A percentile compares a stretch with the other conserved stretches of the same genome.
These are phyloP conservation scores for Hypoxylon sp. DNA, from an alignment of 2,329 filamentous ascomycete genomes.

Conservation along the genomic window DNA sequence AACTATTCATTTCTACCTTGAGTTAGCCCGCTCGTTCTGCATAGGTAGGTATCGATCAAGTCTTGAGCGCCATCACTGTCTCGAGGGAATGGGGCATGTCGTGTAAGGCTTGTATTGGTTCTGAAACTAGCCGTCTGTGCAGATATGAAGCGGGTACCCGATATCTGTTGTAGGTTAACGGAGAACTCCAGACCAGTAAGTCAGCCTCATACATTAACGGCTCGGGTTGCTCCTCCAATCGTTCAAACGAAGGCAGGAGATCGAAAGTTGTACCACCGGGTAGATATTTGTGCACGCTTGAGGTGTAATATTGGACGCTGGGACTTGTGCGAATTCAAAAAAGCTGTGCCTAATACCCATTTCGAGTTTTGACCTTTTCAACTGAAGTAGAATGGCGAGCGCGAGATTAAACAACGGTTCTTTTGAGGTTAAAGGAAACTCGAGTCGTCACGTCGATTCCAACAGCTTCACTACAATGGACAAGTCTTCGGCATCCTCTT, in stretches of 20 bases:
- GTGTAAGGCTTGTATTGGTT: constrained; percentile 41
- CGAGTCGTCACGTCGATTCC: constrained; percentile 28
- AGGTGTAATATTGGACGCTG: constrained; percentile 2
- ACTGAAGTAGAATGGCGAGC: constrained; percentile 34
- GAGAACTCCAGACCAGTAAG: constrained; percentile 7
- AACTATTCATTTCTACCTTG: constrained; percentile 1
- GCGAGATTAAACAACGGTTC: constrained; percentile 33
- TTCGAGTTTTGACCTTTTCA: neutral
- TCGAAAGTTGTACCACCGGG: constrained; percentile 16
- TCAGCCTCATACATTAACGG: neutral
- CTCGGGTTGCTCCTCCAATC: neutral
- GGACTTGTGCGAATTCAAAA: neutral
- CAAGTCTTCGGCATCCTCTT: constrained; percentile 32
- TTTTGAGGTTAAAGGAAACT: constrained; percentile 31
- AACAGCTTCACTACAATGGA: constrained; percentile 37
- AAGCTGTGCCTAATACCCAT: neutral
- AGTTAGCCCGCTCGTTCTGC: constrained; percentile 18
- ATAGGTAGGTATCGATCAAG: neutral
- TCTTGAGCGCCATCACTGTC: neutral
- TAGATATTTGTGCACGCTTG: constrained; percentile 14
- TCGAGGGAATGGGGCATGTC: constrained; percentile 25
- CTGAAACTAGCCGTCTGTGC: constrained; percentile 32
- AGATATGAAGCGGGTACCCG: constrained; percentile 21
- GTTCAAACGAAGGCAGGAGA: neutral
- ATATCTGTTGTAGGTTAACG: constrained; percentile 9